Conservation (phyloP, 805 yeast species). For the Sungouiozyma intestinalis region DNA sequence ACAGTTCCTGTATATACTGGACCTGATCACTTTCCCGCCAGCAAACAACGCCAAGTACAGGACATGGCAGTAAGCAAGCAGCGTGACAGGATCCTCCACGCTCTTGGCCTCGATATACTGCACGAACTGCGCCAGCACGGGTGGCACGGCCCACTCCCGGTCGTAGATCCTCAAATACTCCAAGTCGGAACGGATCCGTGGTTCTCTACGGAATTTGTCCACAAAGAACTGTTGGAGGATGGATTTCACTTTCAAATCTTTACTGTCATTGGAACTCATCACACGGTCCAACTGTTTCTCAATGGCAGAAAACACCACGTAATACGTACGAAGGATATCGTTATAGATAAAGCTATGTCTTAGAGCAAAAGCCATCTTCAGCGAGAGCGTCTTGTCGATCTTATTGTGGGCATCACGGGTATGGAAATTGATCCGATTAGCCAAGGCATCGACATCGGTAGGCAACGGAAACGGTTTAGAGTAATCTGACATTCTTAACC, state of each 20-base stretch:
- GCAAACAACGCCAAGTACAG: conserved; percentile 80
- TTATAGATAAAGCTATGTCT: conserved; percentile 68
- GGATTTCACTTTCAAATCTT: conserved; percentile 10
- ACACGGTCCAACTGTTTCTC: conserved; percentile 44
- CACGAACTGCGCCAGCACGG: conserved; percentile 51
- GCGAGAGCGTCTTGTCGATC: conserved; percentile 56
- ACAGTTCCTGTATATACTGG: conserved; percentile 52
- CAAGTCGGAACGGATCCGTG: conserved; percentile 48
- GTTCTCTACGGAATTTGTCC: conserved; percentile 57
- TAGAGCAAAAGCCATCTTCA: conserved; percentile 64
- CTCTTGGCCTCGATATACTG: conserved; percentile 48
- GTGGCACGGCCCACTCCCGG: conserved; percentile 7
- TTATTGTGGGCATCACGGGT: conserved; percentile 58
- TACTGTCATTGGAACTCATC: conserved; percentile 17
- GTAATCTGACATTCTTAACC: too few species aligned
- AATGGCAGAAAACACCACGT: conserved; percentile 56
- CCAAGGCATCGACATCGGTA: conserved; percentile 74
- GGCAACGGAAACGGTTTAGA: conserved; percentile 47
- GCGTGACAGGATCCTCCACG: conserved; percentile 52
- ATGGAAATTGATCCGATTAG: conserved; percentile 65
- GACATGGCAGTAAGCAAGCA: conserved; percentile 76
- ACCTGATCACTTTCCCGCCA: conserved; percentile 68
- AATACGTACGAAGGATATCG: conserved; percentile 69
- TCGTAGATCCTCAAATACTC: conserved; percentile 40
- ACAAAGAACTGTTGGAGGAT: conserved; percentile 54